A percentile compares a stretch with the other conserved stretches of the same genome.
Evolutionary conservation across 1,284 basidiomycete species (phyloP).

Genomic region (Puccinia sorghi): DNA sequence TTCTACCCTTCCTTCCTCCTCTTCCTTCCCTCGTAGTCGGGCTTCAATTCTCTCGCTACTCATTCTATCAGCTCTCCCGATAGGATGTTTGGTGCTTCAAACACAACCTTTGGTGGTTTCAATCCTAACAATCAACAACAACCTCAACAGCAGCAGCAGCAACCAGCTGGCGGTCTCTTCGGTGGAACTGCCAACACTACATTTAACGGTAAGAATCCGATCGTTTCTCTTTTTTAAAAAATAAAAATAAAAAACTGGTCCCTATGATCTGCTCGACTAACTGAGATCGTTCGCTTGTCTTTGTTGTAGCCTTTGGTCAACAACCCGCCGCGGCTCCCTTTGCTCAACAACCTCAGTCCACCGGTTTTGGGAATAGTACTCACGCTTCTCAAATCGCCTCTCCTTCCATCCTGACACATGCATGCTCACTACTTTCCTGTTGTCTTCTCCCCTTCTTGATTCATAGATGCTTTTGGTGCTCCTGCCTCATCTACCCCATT

Average conservation of each 20-base stretch:
- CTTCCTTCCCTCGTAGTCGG: not conserved
- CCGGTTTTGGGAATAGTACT: constrained; percentile 40
- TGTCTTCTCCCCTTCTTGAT: too few species aligned
- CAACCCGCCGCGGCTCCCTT: constrained; percentile 28
- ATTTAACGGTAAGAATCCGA: constrained; percentile 24
- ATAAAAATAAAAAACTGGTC: not conserved
- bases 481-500: constrained; percentile 27
- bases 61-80: not conserved
- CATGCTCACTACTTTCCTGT: not conserved
- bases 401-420: not conserved
- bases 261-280: not conserved
- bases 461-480: constrained; percentile 40
- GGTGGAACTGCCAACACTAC: constrained; percentile 8
- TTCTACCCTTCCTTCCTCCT: not conserved
- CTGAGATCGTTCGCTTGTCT: not conserved
- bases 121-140: constrained; percentile 32
- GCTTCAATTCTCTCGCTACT: not conserved
- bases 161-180: constrained; percentile 33
- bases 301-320: constrained; percentile 35
- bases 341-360: constrained; percentile 31
- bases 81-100: constrained; percentile 45
- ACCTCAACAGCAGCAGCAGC: constrained; percentile 41
- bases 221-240: not conserved
- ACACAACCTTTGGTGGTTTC: constrained; percentile 34
- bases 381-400: constrained; percentile 3